phyloP scores from a whole-genome alignment of 106 monocot species.

The Acanthochlamys bracteata region DNA sequence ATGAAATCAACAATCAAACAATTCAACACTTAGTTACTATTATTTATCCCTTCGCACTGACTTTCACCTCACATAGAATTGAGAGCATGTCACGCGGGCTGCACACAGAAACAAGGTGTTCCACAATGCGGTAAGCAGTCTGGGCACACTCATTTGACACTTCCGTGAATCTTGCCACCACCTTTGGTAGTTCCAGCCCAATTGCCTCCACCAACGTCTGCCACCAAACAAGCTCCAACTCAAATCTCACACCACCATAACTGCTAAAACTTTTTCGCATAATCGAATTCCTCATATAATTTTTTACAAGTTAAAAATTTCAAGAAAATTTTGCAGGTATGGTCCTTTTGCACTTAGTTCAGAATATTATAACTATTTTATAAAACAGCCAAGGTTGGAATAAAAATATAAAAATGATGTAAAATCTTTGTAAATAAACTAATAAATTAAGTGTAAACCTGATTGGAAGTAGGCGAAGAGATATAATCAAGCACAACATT shows the following conservation, averaged over 20 bases:
- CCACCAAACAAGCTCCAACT: constrained; percentile 4
- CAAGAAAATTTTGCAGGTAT: too few relatives aligned
- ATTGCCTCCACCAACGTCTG: constrained; percentile 67
- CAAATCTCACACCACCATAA: not conserved
- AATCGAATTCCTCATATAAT: too few relatives aligned
- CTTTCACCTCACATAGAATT: constrained; percentile 64
- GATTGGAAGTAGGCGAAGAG: constrained; percentile 38
- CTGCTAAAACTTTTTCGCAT: too few relatives aligned
- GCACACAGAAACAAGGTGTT: constrained; percentile 41
- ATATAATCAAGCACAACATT: constrained; percentile 40
- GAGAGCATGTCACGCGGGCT: constrained; percentile 79
- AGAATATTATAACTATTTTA: too few relatives aligned
- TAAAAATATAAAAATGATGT: not conserved
- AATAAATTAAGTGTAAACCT: constrained; percentile 19
- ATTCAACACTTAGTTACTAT: too few relatives aligned
- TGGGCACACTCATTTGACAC: constrained; percentile 43
- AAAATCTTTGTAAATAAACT: not conserved
- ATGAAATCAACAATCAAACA: constrained; percentile 5
- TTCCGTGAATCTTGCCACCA: constrained; percentile 46
- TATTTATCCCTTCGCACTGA: too few relatives aligned
- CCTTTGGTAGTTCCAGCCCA: constrained; percentile 57
- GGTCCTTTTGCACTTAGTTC: too few relatives aligned
- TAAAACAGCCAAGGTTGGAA: not conserved
- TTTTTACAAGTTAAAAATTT: too few relatives aligned
- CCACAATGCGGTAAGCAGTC: constrained; percentile 35